Evolutionary conservation across 2,329 filamentous ascomycete genomes (phyloP).

Genomic region (Endoconidiophora laricicola): DNA sequence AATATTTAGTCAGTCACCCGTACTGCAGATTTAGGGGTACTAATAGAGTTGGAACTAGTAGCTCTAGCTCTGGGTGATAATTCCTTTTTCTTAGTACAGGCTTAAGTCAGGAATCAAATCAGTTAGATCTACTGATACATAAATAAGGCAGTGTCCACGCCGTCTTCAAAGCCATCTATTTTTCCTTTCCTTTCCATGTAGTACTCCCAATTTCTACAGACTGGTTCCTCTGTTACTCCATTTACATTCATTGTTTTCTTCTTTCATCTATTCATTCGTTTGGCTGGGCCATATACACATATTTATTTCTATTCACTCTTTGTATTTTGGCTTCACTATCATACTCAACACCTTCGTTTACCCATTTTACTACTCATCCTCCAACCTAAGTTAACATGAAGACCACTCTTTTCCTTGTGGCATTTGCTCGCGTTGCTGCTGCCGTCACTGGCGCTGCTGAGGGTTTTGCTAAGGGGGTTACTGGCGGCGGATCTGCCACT

Average conservation of each 20-base stretch:
- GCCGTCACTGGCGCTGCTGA: slow-evolving; percentile 24
- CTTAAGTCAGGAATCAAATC: too few relatives aligned
- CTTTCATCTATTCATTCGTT: background rate
- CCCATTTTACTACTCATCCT: background rate
- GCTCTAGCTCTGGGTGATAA: too few relatives aligned
- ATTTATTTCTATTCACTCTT: background rate
- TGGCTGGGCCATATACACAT: background rate
- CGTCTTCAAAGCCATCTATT: too few relatives aligned
- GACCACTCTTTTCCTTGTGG: slow-evolving; percentile 15
- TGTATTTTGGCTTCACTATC: background rate
- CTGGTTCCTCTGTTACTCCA: too few relatives aligned
- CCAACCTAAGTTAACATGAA: slow-evolving; percentile 10
- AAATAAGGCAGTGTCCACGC: too few relatives aligned
- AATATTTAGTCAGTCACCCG: too few relatives aligned
- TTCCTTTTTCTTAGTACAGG: too few relatives aligned
- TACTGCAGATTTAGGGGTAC: too few relatives aligned
- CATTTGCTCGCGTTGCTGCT: slow-evolving; percentile 17
- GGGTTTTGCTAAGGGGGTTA: slow-evolving; percentile 34
- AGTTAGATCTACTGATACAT: too few relatives aligned
- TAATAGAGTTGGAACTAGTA: too few relatives aligned
- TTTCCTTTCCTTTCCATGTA: too few relatives aligned
- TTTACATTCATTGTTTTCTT: background rate
- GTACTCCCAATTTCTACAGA: too few relatives aligned
- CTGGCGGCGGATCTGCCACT: slow-evolving; percentile 39
- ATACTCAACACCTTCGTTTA: background rate